Conservation (phyloP, 139 green algal genomes). For the Dunaliella primolecta region DNA sequence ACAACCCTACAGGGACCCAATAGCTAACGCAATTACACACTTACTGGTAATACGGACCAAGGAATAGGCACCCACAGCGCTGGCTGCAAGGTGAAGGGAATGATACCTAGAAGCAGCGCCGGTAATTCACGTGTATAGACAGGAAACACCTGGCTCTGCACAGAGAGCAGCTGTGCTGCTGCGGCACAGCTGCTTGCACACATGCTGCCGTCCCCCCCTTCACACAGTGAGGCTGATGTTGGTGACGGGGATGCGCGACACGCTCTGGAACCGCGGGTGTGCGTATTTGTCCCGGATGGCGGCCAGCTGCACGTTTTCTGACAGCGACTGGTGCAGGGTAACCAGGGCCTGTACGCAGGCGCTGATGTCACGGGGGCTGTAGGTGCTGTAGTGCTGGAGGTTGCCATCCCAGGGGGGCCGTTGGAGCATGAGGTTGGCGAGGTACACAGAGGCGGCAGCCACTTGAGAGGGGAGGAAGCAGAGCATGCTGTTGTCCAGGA, state of each 20-base stretch:
- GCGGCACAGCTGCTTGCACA: neutral
- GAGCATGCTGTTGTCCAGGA: conserved; percentile 84
- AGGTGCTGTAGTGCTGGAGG: conserved; percentile 44
- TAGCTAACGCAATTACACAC: no score
- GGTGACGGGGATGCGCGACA: conserved; percentile 4
- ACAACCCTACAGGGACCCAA: no score
- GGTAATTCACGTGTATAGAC: no score
- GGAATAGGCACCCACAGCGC: no score
- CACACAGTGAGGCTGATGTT: neutral
- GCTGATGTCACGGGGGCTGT: conserved; percentile 29
- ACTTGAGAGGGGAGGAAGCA: conserved; percentile 74
- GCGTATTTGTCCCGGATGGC: conserved; percentile 32
- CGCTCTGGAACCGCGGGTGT: conserved; percentile 23
- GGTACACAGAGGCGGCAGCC: conserved; percentile 73
- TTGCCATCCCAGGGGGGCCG: conserved; percentile 34
- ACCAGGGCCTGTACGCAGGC: conserved; percentile 31
- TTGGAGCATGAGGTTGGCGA: conserved; percentile 65
- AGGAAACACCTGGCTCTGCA: no score
- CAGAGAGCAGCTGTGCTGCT: no score
- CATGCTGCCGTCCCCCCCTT: neutral
- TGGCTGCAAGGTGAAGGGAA: no score
- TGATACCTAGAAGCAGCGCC: no score
- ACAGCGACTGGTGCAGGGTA: conserved; percentile 18
- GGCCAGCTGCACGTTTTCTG: conserved; percentile 3
- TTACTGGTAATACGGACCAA: no score